These are phyloP conservation scores for Entrophospora sp. DNA, from an alignment of 192 early-diverging fungal genomes.

Conservation along the genomic window DNA sequence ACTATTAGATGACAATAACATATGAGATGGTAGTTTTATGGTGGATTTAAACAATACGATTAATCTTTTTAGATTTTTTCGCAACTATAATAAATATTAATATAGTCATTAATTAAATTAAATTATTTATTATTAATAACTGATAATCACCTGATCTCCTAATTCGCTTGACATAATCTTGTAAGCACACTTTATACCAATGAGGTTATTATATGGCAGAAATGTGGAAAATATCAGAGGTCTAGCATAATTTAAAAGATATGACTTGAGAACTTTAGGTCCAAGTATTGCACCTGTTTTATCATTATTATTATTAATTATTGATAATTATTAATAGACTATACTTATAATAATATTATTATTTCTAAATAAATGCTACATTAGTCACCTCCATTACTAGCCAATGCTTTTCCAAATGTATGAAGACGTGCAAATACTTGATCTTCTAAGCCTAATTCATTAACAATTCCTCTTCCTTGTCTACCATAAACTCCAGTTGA, in stretches of 20 bases:
- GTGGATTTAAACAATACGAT: constrained; percentile 44
- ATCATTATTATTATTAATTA: too few species aligned
- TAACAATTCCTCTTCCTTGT: constrained; percentile 58
- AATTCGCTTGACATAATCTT: constrained; percentile 43
- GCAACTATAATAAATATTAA: constrained; percentile 27
- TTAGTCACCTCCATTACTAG: constrained; percentile 61
- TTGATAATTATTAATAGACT: too few species aligned
- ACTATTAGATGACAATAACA: constrained; percentile 53
- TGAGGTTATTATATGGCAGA: constrained; percentile 53
- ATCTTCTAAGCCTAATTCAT: constrained; percentile 50
- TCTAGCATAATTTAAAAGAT: constrained; percentile 74
- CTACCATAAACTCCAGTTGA: constrained; percentile 68
- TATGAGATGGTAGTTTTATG: constrained; percentile 35
- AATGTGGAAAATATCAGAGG: constrained; percentile 79
- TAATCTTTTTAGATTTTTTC: constrained; percentile 31
- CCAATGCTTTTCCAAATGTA: constrained; percentile 80
- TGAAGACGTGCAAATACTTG: constrained; percentile 66
- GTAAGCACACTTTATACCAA: constrained; percentile 62
- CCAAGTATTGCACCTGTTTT: constrained; percentile 75
- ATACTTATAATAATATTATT: too few species aligned
- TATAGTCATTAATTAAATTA: constrained; percentile 13
- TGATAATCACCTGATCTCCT: constrained; percentile 46
- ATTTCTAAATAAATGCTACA: neutral
- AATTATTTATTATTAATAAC: too few species aligned
- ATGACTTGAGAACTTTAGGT: constrained; percentile 47